phyloP scores from a whole-genome alignment of 2,329 filamentous ascomycete genomes.

The Verticillium tricorpus region DNA sequence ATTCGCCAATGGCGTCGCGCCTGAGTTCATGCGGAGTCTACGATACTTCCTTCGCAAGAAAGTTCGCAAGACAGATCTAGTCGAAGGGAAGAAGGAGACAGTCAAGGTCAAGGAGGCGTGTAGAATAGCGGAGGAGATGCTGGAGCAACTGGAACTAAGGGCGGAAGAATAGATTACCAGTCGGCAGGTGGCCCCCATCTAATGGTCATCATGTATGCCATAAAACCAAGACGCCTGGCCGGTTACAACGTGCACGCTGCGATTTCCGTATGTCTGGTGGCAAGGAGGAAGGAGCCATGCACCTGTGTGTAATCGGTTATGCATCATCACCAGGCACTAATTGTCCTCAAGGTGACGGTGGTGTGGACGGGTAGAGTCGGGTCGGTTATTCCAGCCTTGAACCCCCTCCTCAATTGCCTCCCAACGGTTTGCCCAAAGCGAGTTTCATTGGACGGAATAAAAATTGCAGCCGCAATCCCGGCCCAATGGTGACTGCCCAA shows the following conservation, averaged over 20 bases:
- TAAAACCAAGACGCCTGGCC: background rate
- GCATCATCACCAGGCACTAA: background rate
- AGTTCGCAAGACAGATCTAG: constrained; percentile 60
- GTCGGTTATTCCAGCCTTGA: background rate
- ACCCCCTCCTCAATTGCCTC: background rate
- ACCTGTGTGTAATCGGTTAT: background rate
- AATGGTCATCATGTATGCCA: background rate
- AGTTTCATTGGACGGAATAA: background rate
- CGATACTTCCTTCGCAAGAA: constrained; percentile 77
- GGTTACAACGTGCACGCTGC: background rate
- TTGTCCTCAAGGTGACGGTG: too few relatives aligned
- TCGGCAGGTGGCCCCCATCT: background rate
- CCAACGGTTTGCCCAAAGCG: background rate
- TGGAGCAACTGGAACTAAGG: constrained; percentile 20
- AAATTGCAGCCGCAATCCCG: background rate
- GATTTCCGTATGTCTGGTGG: background rate
- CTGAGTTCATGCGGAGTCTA: constrained; percentile 67
- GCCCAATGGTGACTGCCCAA: background rate
- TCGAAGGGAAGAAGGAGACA: constrained; percentile 42
- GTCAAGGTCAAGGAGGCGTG: constrained; percentile 44
- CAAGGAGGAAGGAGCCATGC: background rate
- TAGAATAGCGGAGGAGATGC: constrained; percentile 32
- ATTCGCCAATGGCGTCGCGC: constrained; percentile 28
- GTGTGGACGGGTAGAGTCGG: background rate
- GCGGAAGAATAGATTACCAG: background rate